Base-by-base conservation (phyloP, 179 eudicot genomes). In the Camellia oleifera region DNA sequence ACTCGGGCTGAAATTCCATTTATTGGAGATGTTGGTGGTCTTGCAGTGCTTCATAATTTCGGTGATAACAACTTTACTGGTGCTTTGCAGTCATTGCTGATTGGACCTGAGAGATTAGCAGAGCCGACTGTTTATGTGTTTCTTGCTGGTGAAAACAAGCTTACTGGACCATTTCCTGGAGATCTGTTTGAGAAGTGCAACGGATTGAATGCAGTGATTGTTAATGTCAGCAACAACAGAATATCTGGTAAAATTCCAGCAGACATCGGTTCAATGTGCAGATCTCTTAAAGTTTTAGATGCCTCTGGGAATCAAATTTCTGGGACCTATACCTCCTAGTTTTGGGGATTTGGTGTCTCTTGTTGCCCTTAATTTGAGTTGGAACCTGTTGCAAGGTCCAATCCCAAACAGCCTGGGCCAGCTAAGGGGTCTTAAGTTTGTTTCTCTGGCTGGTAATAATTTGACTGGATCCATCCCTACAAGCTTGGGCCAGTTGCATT, bases 11-110 rank as follows among this genome's bases (percentile, higher is more conserved):
- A 46, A 72, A 23, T 75, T 12, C 71, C 84, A 17, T 70, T 72
- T 15, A 61, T 50, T 17, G 75, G 52, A 17, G 85, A 67, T 66
- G 78, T 5, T 83, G 85, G 69, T 63, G 56, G 53, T 40, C 54
- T 82, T 71, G 70, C 80, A 20, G 76, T 88, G 3, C 48, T 80
- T 70, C 92, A 89, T 72, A 86, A 89, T 75, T 86, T 86, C 42
- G 89, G 89, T 10, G 78, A 75, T 6, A 89, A 89, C 81, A 84
- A 88, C 79, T 80, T 88, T 57, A 81, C 80, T 4, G 92, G 89
- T 2, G 17, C 54, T 17, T 81, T 88, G 18, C 84, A 60, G 72
- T 79, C 87, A 4, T 5, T 86, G 17, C 90, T 88, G 12, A 54
- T 88, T 86, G 82, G 86, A 68, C 56, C 74, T 2, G 72, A 80